Percentiles rank a stretch among this genome's conserved stretches.
These are phyloP conservation scores for Delonix regia DNA, from an alignment of 306 rosid species.

Conservation along the genomic window DNA sequence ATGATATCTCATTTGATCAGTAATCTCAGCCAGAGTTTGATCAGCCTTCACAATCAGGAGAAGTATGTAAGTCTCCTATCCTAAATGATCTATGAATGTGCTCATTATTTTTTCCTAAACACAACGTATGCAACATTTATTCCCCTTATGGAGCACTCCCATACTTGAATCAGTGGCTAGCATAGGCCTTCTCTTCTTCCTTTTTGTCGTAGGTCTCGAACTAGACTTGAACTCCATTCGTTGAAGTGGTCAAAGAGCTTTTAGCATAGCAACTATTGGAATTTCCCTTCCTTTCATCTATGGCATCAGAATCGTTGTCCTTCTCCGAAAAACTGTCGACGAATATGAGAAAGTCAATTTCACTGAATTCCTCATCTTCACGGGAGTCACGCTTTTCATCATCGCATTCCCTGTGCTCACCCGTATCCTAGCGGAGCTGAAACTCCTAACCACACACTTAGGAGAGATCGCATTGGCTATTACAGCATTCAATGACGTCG, in stretches of 20 bases:
- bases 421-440: slow-evolving; percentile 71
- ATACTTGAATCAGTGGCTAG: slow-evolving; percentile 64
- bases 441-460: slow-evolving; percentile 54
- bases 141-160: slow-evolving; percentile 64
- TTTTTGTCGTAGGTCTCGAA: slow-evolving; percentile 66
- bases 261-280: slow-evolving; percentile 59
- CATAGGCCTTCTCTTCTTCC: slow-evolving; percentile 63
- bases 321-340: slow-evolving; percentile 49
- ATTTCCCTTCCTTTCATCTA: slow-evolving; percentile 56
- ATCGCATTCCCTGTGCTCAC: slow-evolving; percentile 77
- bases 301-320: slow-evolving; percentile 56
- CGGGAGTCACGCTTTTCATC: slow-evolving; percentile 73
- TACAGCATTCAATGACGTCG: slow-evolving; percentile 69
- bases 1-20: too few species aligned
- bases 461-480: slow-evolving; percentile 79
- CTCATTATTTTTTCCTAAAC: too few species aligned
- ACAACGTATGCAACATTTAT: slow-evolving; percentile 38
- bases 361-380: slow-evolving; percentile 57
- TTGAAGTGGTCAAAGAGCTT: slow-evolving; percentile 50
- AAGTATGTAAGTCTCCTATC: too few species aligned
- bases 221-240: slow-evolving; percentile 62
- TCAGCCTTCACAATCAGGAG: too few species aligned
- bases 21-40: too few species aligned
- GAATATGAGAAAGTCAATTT: slow-evolving; percentile 59
- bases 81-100: too few species aligned